Conservation (phyloP, 768 basidiomycete species). For the Kwoniella dejecticola region DNA sequence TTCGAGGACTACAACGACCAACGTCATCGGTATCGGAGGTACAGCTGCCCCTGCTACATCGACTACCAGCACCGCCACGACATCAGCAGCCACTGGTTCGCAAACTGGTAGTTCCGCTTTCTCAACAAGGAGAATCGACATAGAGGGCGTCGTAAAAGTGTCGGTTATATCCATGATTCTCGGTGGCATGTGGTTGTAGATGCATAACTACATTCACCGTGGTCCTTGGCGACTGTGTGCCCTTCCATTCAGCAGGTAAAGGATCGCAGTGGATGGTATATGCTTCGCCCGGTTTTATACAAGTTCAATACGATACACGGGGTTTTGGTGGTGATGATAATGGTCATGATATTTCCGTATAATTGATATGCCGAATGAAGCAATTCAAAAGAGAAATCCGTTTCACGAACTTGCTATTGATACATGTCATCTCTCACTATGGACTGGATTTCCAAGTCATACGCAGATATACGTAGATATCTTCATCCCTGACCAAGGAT, state of each 20-base stretch:
- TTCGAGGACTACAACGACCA: slow-evolving; percentile 10
- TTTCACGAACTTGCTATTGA: no score
- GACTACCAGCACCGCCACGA: slow-evolving; percentile 1
- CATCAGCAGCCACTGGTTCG: slow-evolving; percentile 3
- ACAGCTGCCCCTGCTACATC: slow-evolving; percentile 4
- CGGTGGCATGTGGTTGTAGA: slow-evolving; percentile 4
- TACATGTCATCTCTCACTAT: no score
- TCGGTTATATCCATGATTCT: slow-evolving; percentile 2
- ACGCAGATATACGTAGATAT: no score
- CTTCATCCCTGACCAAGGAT: no score
- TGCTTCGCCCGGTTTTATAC: neutral
- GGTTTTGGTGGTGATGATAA: neutral
- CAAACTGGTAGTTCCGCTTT: neutral
- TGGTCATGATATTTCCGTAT: neutral
- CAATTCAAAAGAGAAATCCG: no score
- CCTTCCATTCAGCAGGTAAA: neutral
- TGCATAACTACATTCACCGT: no score
- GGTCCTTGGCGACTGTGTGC: no score
- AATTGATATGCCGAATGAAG: no score
- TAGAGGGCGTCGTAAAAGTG: neutral
- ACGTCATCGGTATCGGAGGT: slow-evolving; percentile 12
- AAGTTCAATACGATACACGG: no score
- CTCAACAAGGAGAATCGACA: neutral
- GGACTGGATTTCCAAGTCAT: no score
- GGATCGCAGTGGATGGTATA: no score